Conservation (phyloP, 73 alveolate genomes). For the Tetrahymena thermophila region DNA sequence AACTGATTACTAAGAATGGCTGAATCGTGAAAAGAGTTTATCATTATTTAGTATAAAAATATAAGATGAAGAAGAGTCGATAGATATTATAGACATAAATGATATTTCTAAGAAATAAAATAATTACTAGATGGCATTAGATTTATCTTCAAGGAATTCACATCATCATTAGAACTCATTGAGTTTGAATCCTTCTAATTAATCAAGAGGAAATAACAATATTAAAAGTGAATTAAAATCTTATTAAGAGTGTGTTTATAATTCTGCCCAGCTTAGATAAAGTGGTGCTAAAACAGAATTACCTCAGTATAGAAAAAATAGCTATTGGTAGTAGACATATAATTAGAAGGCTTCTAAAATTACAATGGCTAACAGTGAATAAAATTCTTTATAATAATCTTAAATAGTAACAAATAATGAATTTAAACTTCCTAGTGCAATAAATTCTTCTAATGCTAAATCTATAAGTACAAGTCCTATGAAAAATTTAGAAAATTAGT, state of each 20-base stretch:
- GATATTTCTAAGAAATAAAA: neutral
- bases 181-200: neutral
- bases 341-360: neutral
- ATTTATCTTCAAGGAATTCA: neutral
- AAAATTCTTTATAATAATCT: neutral
- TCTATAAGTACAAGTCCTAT: neutral
- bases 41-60: neutral
- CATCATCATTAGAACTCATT: neutral
- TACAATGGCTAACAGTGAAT: neutral
- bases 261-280: neutral
- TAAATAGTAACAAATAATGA: neutral
- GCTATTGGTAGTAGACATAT: neutral
- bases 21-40: neutral
- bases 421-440: neutral
- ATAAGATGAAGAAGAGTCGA: neutral
- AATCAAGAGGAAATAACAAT: neutral
- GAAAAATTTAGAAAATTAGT: neutral
- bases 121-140: neutral
- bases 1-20: neutral
- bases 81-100: neutral
- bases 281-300: neutral
- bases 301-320: neutral
- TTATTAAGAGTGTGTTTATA: neutral
- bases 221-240: neutral
- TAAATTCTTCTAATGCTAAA: neutral